A percentile compares a stretch with the other conserved stretches of the same genome.
phyloP scores from a whole-genome alignment of 768 basidiomycete species.

The Nevesoporus exiguus region DNA sequence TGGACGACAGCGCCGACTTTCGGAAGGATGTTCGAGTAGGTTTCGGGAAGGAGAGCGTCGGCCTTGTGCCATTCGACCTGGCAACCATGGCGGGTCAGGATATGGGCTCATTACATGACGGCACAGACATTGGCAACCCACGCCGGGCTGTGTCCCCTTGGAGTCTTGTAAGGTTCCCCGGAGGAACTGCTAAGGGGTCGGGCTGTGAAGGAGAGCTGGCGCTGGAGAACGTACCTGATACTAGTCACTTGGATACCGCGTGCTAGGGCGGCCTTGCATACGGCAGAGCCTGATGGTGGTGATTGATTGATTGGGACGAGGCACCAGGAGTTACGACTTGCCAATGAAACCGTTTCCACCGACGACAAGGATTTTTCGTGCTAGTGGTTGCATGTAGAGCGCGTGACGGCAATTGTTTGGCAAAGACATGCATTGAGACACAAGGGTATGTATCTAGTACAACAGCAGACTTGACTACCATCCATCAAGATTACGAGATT shows the following conservation, averaged over 20 bases:
- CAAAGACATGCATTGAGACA: background rate
- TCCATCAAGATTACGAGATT: slow-evolving; percentile 7
- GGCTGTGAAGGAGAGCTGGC: background rate
- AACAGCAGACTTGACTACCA: background rate
- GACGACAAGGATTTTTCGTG: slow-evolving; percentile 78
- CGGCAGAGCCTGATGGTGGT: slow-evolving; percentile 70
- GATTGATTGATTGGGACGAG: background rate
- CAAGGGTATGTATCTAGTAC: background rate
- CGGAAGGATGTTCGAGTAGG: slow-evolving; percentile 67
- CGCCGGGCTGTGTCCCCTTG: slow-evolving; percentile 85
- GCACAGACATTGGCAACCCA: slow-evolving; percentile 73
- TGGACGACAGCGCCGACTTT: slow-evolving; percentile 80
- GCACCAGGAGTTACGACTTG: slow-evolving; percentile 27
- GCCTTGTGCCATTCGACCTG: slow-evolving; percentile 89
- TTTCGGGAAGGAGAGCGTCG: slow-evolving; percentile 73
- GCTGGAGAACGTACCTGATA: slow-evolving; percentile 56
- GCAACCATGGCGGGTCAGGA: slow-evolving; percentile 5
- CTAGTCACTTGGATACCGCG: slow-evolving; percentile 86
- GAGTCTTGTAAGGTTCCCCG: slow-evolving; percentile 78
- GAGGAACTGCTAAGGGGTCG: slow-evolving; percentile 58
- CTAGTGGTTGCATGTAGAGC: slow-evolving; percentile 22
- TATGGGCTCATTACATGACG: background rate
- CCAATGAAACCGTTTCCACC: slow-evolving; percentile 99
- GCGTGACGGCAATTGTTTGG: background rate
- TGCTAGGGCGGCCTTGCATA: slow-evolving; percentile 84